A percentile compares a stretch with the other conserved stretches of the same genome.
phyloP scores from a whole-genome alignment of 108 stramenopile species.

The Ochromonas danica region DNA sequence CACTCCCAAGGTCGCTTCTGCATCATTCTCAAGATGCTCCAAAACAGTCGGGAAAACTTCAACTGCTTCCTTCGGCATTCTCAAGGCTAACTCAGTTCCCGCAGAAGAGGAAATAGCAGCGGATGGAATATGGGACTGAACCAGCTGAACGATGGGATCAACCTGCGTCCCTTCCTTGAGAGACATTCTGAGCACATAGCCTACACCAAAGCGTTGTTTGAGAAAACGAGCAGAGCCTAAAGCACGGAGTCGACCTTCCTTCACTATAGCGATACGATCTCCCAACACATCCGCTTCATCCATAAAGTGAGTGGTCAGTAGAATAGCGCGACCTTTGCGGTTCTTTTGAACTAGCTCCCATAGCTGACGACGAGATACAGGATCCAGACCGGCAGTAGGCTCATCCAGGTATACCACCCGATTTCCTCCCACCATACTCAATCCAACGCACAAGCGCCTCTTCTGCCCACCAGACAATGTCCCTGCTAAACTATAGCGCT shows the following conservation, averaged over 20 bases:
- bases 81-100: constrained; percentile 23
- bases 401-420: constrained; percentile 32
- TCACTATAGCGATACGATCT: constrained; percentile 33
- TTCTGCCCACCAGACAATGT: constrained; percentile 34
- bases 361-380: constrained; percentile 28
- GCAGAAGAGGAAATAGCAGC: neutral
- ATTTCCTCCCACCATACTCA: constrained; percentile 31
- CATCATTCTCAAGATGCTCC: constrained; percentile 5
- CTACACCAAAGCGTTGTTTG: constrained; percentile 25
- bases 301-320: constrained; percentile 35
- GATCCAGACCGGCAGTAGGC: constrained; percentile 64
- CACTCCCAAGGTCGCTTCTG: neutral
- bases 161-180: neutral
- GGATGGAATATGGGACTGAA: neutral
- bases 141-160: neutral
- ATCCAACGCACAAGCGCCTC: constrained; percentile 24
- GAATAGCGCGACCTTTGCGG: constrained; percentile 25
- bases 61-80: constrained; percentile 5
- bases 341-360: constrained; percentile 35
- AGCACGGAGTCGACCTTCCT: constrained; percentile 34
- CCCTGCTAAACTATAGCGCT: constrained; percentile 3
- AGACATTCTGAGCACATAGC: constrained; percentile 26
- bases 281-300: constrained; percentile 34
- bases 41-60: constrained; percentile 7
- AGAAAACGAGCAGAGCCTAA: constrained; percentile 25